Evolutionary conservation across 2,329 filamentous ascomycete genomes (phyloP), one percentile per base, ranked within the genome.

Genomic region (Reticulascus tulasneorum): DNA sequence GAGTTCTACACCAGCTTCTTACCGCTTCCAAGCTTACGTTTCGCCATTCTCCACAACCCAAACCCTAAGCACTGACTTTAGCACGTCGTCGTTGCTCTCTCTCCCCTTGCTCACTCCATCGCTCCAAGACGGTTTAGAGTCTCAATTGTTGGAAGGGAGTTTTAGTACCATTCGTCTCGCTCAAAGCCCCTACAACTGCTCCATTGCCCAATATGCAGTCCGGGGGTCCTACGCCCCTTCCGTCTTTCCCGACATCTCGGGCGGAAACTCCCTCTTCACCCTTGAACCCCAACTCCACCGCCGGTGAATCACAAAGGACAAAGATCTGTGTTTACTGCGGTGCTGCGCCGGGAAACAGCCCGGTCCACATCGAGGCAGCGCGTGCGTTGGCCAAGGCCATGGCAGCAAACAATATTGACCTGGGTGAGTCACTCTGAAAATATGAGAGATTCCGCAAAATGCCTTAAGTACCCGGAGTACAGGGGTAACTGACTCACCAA

Each of bases 271-370:
- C 59, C 6, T 19, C 26, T 15, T 25, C 20, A 24, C 33, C 33
- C n/a, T 29, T 31, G 27, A 33, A 45, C 37, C 38, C 37, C 27
- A 59, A 54, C 38, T 44, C 48, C 42, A 35, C 42, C 23, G 38
- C 49, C 11, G 47, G 38, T 18, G 30, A 30, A 13, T 29, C 17
- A 34, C 38, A 8, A 49, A 57, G 49, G 42, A 66, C 84, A 41
- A 86, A 86, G 47, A 84, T 96, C 58, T 94, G 88, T 60, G 91
- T 97, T 49, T 97, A 95, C 75, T 97, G 93, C 68, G 93, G 91
- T 55, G 79, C 93, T 34, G 83, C 79, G 8, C 61, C 75, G 12
- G 93, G 93, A 32, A 79, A 71, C 33, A 83, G 78, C 44, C 81
- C 86, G 11, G 73, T 73, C 5, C 87, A 96, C 62, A 64, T 94